Conservation (phyloP, 768 basidiomycete genomes). For the Podaxis sp. region DNA sequence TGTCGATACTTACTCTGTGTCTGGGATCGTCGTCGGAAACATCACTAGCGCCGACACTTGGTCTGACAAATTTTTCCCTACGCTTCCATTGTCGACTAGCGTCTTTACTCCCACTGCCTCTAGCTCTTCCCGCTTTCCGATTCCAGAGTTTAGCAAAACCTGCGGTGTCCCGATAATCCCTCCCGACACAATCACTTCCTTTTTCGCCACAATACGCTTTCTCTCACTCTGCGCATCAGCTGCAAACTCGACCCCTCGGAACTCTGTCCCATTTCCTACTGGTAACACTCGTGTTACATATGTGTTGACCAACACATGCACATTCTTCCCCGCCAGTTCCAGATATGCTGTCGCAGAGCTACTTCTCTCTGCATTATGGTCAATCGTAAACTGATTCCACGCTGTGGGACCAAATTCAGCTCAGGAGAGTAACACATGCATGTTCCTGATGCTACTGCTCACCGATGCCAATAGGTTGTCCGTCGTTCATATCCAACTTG, state of each 20-base stretch:
- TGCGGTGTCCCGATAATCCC: conserved; percentile 29
- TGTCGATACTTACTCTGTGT: conserved; percentile 1
- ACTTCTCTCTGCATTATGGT: conserved; percentile 16
- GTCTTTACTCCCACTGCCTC: conserved; percentile 15
- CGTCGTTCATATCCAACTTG: conserved; percentile 14
- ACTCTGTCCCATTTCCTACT: conserved; percentile 11
- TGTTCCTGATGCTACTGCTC: background rate
- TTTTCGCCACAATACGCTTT: conserved; percentile 20
- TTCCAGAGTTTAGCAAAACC: conserved; percentile 24
- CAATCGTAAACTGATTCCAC: conserved; percentile 14
- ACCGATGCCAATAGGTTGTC: conserved; percentile 16
- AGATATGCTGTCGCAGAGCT: conserved; percentile 17
- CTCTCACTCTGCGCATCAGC: conserved; percentile 6
- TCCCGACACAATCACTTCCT: conserved; percentile 31
- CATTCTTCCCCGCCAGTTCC: background rate
- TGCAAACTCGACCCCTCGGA: conserved; percentile 15
- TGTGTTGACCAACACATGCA: conserved; percentile 14
- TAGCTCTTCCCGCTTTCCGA: conserved; percentile 20
- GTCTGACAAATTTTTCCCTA: conserved; percentile 23
- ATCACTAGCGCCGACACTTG: conserved; percentile 12
- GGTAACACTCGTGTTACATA: conserved; percentile 15
- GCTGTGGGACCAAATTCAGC: background rate
- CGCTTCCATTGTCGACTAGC: conserved; percentile 18
- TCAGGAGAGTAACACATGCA: background rate
- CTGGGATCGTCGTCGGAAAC: conserved; percentile 5